Percentiles rank a stretch among this genome's conserved stretches.
These are phyloP conservation scores for Daldinia sp. DNA, from an alignment of 2,329 filamentous ascomycete species.

Conservation along the genomic window DNA sequence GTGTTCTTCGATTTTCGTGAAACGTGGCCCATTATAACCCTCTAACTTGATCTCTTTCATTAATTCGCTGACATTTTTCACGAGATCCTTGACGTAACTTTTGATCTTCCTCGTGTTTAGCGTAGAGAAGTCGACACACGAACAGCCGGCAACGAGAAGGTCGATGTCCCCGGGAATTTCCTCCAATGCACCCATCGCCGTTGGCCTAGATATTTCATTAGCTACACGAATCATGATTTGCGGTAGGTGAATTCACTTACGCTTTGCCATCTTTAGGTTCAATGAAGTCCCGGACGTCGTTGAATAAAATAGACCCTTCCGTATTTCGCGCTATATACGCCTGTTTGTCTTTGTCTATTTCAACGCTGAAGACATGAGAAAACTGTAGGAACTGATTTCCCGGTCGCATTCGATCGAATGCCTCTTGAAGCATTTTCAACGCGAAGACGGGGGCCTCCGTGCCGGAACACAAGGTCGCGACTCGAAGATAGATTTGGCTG, in stretches of 20 bases:
- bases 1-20: constrained; percentile 17
- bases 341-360: constrained; percentile 71
- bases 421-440: constrained; percentile 63
- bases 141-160: constrained; percentile 75
- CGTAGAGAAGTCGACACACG: constrained; percentile 77
- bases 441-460: constrained; percentile 78
- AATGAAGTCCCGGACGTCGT: constrained; percentile 66
- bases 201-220: constrained; percentile 57
- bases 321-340: constrained; percentile 70
- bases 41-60: constrained; percentile 57
- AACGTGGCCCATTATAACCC: background rate
- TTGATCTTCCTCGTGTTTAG: constrained; percentile 63
- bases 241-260: constrained; percentile 49
- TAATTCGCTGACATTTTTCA: background rate
- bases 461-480: constrained; percentile 81
- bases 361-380: constrained; percentile 67
- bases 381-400: constrained; percentile 52
- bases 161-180: constrained; percentile 66
- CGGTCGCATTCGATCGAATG: constrained; percentile 44
- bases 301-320: constrained; percentile 59
- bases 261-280: constrained; percentile 49
- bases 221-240: constrained; percentile 18
- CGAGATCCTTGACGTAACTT: constrained; percentile 47
- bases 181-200: constrained; percentile 69
- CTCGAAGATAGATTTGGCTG: constrained; percentile 45